Evolutionary conservation across 2,329 filamentous ascomycete species (phyloP).

Genomic region (Alternaria ventricosa): DNA sequence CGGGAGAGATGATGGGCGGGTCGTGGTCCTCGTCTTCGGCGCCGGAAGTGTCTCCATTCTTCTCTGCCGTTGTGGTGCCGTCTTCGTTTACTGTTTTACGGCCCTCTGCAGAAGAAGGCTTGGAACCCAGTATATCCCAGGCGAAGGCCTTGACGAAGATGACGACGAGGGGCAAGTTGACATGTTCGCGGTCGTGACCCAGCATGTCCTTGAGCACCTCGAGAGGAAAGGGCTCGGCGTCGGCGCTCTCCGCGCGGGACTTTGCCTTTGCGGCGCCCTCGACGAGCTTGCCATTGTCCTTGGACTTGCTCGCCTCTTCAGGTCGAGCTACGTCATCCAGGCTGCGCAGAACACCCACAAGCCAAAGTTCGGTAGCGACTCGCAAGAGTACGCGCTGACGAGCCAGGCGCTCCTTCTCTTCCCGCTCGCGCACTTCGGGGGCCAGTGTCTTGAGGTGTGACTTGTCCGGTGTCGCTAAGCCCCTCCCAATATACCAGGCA

Average conservation of each 20-base stretch:
- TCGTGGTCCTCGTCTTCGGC: constrained; percentile 66
- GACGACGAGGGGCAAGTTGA: constrained; percentile 88
- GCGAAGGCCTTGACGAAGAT: constrained; percentile 95
- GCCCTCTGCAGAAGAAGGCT: constrained; percentile 72
- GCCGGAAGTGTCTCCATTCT: constrained; percentile 59
- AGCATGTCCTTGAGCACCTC: constrained; percentile 98
- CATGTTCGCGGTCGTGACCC: constrained; percentile 89
- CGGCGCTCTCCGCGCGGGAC: constrained; percentile 66
- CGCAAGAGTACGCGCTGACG: constrained; percentile 86
- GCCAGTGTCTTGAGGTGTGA: constrained; percentile 77
- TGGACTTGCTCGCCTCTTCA: constrained; percentile 68
- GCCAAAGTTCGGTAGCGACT: constrained; percentile 94
- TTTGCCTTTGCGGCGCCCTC: constrained; percentile 68
- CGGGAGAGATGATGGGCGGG: constrained; percentile 74
- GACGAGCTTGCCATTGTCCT: constrained; percentile 60
- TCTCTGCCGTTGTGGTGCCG: constrained; percentile 67
- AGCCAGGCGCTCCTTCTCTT: constrained; percentile 90
- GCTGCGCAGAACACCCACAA: constrained; percentile 85
- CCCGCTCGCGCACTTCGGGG: constrained; percentile 85
- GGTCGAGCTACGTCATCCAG: constrained; percentile 72
- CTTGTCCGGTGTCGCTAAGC: constrained; percentile 89
- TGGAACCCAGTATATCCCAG: constrained; percentile 92
- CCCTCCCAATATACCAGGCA: constrained; percentile 90
- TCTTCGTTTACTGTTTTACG: constrained; percentile 85
- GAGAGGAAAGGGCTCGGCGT: constrained; percentile 89